These are phyloP conservation scores for Aspergillus piperis DNA, from an alignment of 2,329 filamentous ascomycete genomes.

Conservation along the genomic window DNA sequence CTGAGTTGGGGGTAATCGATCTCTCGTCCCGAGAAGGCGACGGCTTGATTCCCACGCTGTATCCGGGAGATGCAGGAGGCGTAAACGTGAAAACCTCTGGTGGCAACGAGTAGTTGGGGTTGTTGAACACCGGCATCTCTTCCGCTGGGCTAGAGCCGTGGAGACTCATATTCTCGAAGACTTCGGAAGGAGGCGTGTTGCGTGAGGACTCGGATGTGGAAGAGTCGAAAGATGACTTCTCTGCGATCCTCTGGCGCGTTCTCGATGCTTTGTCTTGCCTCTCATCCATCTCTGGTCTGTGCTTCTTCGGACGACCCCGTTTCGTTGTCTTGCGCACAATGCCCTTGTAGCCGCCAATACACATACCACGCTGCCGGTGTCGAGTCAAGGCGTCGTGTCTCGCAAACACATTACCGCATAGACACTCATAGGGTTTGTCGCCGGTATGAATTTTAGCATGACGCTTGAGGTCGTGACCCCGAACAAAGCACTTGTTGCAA, in stretches of 20 bases:
- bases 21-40: conserved; percentile 38
- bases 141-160: conserved; percentile 37
- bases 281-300: conserved; percentile 60
- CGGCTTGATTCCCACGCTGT: conserved; percentile 40
- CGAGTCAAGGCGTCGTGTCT: conserved; percentile 92
- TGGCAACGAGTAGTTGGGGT: conserved; percentile 37
- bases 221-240: conserved; percentile 39
- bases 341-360: conserved; percentile 89
- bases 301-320: conserved; percentile 66
- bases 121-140: conserved; percentile 32
- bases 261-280: conserved; percentile 58
- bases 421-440: conserved; percentile 91
- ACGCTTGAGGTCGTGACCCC: conserved; percentile 94
- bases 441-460: conserved; percentile 97
- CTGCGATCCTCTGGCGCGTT: conserved; percentile 49
- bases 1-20: conserved; percentile 42
- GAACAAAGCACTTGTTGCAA: conserved; percentile 93
- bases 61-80: conserved; percentile 49
- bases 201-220: conserved; percentile 42
- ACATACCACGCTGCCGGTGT: conserved; percentile 94
- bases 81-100: conserved; percentile 49
- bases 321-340: conserved; percentile 67
- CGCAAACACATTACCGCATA: conserved; percentile 92
- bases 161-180: conserved; percentile 43
- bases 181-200: conserved; percentile 46